A percentile compares a stretch with the other conserved stretches of the same genome.
Conservation (phyloP, 78 protist species). For the Tieghemostelium lacteum region DNA sequence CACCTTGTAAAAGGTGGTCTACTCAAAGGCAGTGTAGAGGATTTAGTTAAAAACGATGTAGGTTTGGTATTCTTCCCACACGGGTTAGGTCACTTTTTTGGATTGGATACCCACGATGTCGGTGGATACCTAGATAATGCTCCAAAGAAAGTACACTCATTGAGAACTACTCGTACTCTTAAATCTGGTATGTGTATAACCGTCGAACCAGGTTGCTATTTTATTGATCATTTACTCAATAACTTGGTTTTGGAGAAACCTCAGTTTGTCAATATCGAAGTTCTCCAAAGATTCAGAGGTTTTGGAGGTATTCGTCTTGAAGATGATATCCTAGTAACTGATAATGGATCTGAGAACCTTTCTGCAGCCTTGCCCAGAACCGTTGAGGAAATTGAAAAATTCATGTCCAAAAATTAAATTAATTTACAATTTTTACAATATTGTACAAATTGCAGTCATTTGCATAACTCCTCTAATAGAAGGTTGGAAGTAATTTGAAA, state of each 20-base stretch:
- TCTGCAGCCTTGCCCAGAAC: slow-evolving; percentile 86
- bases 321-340: slow-evolving; percentile 93
- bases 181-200: slow-evolving; percentile 91
- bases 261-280: slow-evolving; percentile 60
- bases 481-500: no score
- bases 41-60: slow-evolving; percentile 72
- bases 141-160: slow-evolving; percentile 51
- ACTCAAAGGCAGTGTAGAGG: slow-evolving; percentile 80
- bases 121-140: slow-evolving; percentile 90
- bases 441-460: no score
- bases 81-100: slow-evolving; percentile 96
- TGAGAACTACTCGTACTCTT: slow-evolving; percentile 84
- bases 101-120: slow-evolving; percentile 96
- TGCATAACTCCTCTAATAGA: no score
- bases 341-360: slow-evolving; percentile 81
- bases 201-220: slow-evolving; percentile 97
- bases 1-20: slow-evolving; percentile 77
- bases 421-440: no score
- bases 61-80: slow-evolving; percentile 92
- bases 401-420: slow-evolving; percentile 58
- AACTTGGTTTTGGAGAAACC: slow-evolving; percentile 51
- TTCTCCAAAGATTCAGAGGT: slow-evolving; percentile 57
- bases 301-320: slow-evolving; percentile 97
- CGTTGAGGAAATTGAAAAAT: slow-evolving; percentile 89
- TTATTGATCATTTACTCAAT: slow-evolving; percentile 84